Evolutionary conservation across 176 grass and related monocot genomes (phyloP).

Genomic region (Neostapfia colusana): DNA sequence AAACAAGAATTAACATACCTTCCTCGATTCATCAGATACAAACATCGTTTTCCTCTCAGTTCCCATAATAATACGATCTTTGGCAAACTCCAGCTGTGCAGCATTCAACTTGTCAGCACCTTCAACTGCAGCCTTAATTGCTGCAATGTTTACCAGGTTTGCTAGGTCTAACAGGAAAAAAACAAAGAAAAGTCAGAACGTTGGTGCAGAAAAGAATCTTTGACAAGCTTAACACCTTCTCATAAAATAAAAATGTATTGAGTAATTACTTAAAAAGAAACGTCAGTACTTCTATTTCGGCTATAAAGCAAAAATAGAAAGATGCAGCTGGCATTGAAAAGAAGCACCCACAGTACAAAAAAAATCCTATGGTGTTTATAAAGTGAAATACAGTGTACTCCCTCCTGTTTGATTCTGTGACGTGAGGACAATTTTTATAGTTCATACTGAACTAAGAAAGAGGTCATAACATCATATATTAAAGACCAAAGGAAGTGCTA

Average conservation of each 20-base stretch:
- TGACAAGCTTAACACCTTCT: not conserved
- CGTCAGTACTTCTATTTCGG: not conserved
- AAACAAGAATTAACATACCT: constrained; percentile 49
- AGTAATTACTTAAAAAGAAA: constrained; percentile 12
- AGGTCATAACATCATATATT: not conserved
- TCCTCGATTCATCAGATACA: constrained; percentile 89
- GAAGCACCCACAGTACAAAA: not conserved
- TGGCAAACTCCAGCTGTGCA: constrained; percentile 86
- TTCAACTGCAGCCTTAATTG: constrained; percentile 97
- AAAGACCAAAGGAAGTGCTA: not conserved
- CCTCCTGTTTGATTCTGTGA: not conserved
- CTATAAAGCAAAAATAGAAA: constrained; percentile 2
- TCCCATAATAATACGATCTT: constrained; percentile 98
- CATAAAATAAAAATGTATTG: constrained; percentile 1
- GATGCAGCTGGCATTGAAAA: not conserved
- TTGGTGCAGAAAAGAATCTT: constrained; percentile 10
- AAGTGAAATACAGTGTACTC: not conserved
- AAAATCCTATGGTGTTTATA: constrained; percentile 2
- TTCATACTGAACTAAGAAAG: not conserved
- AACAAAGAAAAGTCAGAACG: constrained; percentile 25
- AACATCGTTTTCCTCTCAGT: constrained; percentile 97
- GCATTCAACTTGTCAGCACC: constrained; percentile 76
- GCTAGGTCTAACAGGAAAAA: constrained; percentile 72
- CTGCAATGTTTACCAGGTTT: constrained; percentile 96
- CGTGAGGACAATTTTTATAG: no score